Evolutionary conservation across 257 asterid genomes (phyloP).

Genomic region (Verbena officinalis): DNA sequence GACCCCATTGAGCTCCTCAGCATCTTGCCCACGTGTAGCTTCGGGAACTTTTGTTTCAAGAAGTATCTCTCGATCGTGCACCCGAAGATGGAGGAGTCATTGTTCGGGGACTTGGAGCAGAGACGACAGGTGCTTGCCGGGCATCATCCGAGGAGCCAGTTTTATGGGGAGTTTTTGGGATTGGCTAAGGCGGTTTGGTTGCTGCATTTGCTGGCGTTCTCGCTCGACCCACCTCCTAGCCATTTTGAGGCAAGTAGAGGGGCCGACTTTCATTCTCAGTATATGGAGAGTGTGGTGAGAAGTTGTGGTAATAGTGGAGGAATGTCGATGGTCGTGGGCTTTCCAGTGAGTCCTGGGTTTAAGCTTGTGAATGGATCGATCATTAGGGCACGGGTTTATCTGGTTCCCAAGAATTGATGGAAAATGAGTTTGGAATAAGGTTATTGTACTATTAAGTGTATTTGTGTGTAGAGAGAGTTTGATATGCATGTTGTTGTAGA

Average conservation of each 20-base stretch:
- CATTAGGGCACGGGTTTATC: conserved; percentile 82
- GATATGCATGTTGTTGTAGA: conserved; percentile 19
- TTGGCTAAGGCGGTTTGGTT: conserved; percentile 92
- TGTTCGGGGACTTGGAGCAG: conserved; percentile 96
- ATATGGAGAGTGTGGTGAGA: conserved; percentile 89
- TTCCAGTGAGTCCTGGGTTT: conserved; percentile 93
- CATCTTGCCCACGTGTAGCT: conserved; percentile 86
- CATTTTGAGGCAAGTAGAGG: conserved; percentile 89
- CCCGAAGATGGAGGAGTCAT: conserved; percentile 97
- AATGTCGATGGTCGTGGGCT: conserved; percentile 71
- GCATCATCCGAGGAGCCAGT: conserved; percentile 87
- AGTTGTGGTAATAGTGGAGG: conserved; percentile 45
- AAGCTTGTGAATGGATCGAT: conserved; percentile 81
- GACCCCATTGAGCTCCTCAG: conserved; percentile 87
- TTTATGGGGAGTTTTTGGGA: conserved; percentile 76
- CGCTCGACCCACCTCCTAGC: conserved; percentile 84
- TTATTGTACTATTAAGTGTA: background rate
- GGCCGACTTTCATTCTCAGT: conserved; percentile 87
- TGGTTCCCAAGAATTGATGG: conserved; percentile 62
- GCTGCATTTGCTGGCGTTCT: conserved; percentile 89
- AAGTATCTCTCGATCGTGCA: conserved; percentile 82
- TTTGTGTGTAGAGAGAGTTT: conserved; percentile 17
- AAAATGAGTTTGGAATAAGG: conserved; percentile 1
- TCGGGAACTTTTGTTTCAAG: conserved; percentile 91
- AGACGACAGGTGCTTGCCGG: conserved; percentile 79